Evolutionary conservation across 2,329 filamentous ascomycete genomes (phyloP), one percentile per base, ranked within the genome.

Genomic region (Alternaria burnsii): DNA sequence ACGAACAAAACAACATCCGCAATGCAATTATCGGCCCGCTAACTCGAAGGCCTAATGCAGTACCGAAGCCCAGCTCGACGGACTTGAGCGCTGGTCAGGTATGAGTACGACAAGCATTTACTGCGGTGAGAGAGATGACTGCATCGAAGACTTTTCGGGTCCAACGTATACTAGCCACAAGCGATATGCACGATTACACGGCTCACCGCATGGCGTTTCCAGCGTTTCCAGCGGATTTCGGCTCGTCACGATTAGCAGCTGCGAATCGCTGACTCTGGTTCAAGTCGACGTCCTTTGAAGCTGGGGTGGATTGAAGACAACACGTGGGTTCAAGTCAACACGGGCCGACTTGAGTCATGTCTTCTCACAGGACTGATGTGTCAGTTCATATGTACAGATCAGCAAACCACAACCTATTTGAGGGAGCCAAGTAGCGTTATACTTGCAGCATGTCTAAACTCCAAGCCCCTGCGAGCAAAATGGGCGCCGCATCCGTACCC

Each of bases 11-110:
- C 42, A 56, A 65, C 48, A 51, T 62, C 46, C 57, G 41, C 58
- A 43, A 58, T 51, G 51, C 55, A 54, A 50, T 44, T 47, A 50
- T 58, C 53, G 52, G 60, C 44, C 58, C 40, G 32, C 55, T 57
- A 38, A 38, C n/a, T 51, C 18, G 48, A 50, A 42, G 41, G 54
- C 48, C 43, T 55, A 42, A 26, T 34, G 50, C 51, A 24, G 47
- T 62, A 38, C 67, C 67, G 52, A 60, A 47, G 67, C 58, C 57
- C 68, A 63, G 66, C 66, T 55, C 43, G 34, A 62, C 66, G 69
- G 69, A 72, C 56, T 67, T 75, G 47, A 64, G 69, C 69, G 70
- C 65, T 62, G 58, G 54, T 55, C 55, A 57, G 48, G 41, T 51
- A 18, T 16, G 41, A 52, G 40, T 36, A 52, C 51, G 58, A 59